Evolutionary conservation across 306 rosid genomes (phyloP), one percentile per base, ranked within the genome.

Genomic region (barrel medic (Medicago truncatula)): DNA sequence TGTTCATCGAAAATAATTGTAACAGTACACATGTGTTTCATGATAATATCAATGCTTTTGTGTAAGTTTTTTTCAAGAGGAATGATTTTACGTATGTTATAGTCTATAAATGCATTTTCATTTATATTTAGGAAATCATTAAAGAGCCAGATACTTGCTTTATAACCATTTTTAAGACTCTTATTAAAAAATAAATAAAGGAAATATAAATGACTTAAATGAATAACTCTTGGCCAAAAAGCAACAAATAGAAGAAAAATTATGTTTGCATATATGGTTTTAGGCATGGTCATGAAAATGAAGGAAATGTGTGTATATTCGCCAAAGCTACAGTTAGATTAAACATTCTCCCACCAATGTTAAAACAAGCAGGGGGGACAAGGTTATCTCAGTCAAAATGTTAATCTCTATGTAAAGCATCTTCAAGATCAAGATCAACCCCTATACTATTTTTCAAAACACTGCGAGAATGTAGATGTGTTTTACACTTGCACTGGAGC

Each of bases 371-470:
- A 50, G 57, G 80, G 44, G 66, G 75, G 41, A 65, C 81, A 54
- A 34, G 43, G 64, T 63, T 78, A 78, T 67, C 70, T 31, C n/a
- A 25, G 21, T 49, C 58, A 67, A 71, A 69, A 49, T 76, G 71
- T 79, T 81, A 89, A 44, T 85, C 87, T 74, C 82, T 84, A 50
- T 77, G 87, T 47, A 86, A 73, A 73, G 85, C 73, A 73, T 96
- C 97, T 1, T 96, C 99, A 18, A 87, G 89, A 34, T 92, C 93
- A 67, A 84, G 25, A 15, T 90, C 88, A 58, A 84, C 40, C 63
- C 97, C 99, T 0, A 75, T 57, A 47, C 87, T 87, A 7, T 96
- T 90, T 71, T 76, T 92, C 40, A 88, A 85, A 5, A 87, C 82
- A 16, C 91, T 73, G 0, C 70, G 66, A 65, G 92, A 84, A 43